Evolutionary conservation across 2,329 filamentous ascomycete species (phyloP), one percentile per base, ranked within the genome.

Genomic region (Fusarium dimerum): DNA sequence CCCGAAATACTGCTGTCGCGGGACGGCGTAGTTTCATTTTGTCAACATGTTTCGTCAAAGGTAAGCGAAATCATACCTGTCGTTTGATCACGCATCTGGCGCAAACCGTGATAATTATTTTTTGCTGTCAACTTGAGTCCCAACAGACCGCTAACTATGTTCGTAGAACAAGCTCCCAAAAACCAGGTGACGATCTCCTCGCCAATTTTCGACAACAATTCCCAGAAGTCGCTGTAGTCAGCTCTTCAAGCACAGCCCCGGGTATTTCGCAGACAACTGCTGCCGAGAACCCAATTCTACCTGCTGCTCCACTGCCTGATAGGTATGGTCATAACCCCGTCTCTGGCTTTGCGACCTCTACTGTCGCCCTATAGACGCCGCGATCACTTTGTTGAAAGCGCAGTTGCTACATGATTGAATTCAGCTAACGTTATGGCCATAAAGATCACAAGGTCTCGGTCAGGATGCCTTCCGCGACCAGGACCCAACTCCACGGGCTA

Each of bases 151-250:
- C 43, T 47, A 36, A 42, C 47, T 46, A 45, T 17, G 20, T 9
- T 42, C 18, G 9, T 62, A 90, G 87, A 75, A 89, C 83, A 67
- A 91, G 84, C 71, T 86, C 89, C 50, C 89, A 92, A 73, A 96
- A 96, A 77, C 92, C 92, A 50, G 86, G 85, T 71, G 89, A 92
- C 68, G 90, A 92, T 66, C 81, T 96, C 68, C 86, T 94, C 70
- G 86, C 86, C 73, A 86, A 85, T 71, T 96, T 96, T 76, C 89
- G 89, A 71, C 84, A 90, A 66, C 86, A 84, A 62, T 96, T 96
- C 67, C 88, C 90, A 43, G 85, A 92, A 64, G 78, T 95, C 56
- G 76, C 81, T 51, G 76, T 81, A 48, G 77, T 80, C 52, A 76
- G 76, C 61, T 70, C 79, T 47, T 68, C 75, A 52, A 66, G 78